These are phyloP conservation scores for Brasilioporus rufonigricans DNA, from an alignment of 768 basidiomycete species.

Conservation along the genomic window DNA sequence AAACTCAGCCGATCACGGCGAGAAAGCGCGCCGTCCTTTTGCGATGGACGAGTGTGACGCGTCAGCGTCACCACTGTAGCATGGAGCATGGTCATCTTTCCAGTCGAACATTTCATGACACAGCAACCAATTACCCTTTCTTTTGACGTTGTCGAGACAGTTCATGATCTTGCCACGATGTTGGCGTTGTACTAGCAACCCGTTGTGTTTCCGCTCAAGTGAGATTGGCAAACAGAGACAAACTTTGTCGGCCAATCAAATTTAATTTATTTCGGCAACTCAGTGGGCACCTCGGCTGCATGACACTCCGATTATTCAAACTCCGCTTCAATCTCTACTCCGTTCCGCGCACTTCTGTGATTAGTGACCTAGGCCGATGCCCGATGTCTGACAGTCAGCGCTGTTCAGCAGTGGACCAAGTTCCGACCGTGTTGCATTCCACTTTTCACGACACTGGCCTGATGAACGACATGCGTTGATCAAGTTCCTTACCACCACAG, in stretches of 20 bases:
- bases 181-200: neutral
- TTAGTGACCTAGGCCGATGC: neutral
- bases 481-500: neutral
- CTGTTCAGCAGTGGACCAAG: no score
- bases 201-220: neutral
- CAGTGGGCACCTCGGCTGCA: slow-evolving; percentile 2
- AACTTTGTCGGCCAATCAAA: neutral
- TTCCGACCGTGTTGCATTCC: no score
- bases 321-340: neutral
- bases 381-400: no score
- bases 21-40: neutral
- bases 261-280: neutral
- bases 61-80: neutral
- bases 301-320: neutral
- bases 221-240: neutral
- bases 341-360: neutral
- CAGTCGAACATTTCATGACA: no score
- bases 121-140: neutral
- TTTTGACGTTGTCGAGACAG: no score
- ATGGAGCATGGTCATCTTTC: no score
- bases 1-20: neutral
- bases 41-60: slow-evolving; percentile 14
- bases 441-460: neutral
- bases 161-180: no score
- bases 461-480: neutral